phyloP scores from a whole-genome alignment of 306 rosid genomes.

The Cucurbita pepo region DNA sequence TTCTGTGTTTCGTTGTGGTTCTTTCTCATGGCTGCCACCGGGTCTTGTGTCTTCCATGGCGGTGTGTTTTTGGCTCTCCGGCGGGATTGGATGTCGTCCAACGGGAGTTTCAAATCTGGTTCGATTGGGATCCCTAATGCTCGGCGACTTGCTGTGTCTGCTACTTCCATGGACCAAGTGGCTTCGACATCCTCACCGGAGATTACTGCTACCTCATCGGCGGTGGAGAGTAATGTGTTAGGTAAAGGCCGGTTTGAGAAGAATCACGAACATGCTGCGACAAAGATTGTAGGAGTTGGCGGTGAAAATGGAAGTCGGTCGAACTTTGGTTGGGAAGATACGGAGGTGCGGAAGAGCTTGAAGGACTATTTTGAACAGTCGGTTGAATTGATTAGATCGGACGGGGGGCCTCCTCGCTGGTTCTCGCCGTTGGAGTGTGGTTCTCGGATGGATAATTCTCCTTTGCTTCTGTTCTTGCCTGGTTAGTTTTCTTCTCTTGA shows the following conservation, averaged over 20 bases:
- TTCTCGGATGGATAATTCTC: slow-evolving; percentile 29
- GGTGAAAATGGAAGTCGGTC: neutral
- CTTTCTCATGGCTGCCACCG: slow-evolving; percentile 26
- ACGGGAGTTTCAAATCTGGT: neutral
- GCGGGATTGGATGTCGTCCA: neutral
- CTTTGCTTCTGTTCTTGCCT: slow-evolving; percentile 63
- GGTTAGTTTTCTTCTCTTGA: slow-evolving; percentile 20
- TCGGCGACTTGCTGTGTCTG: slow-evolving; percentile 17
- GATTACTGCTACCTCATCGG: neutral
- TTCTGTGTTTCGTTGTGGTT: neutral
- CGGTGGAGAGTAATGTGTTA: neutral
- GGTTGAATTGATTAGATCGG: slow-evolving; percentile 25
- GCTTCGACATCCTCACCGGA: neutral
- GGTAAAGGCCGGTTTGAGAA: slow-evolving; percentile 6
- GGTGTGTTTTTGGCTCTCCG: slow-evolving; percentile 7
- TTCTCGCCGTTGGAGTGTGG: slow-evolving; percentile 60
- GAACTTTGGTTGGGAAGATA: neutral
- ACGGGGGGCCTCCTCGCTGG: slow-evolving; percentile 79
- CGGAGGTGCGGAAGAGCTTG: slow-evolving; percentile 13
- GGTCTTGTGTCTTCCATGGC: slow-evolving; percentile 12
- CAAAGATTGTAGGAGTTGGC: neutral
- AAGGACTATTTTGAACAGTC: slow-evolving; percentile 36
- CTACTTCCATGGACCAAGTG: slow-evolving; percentile 9
- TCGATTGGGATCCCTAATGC: neutral
- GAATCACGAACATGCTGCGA: slow-evolving; percentile 3